Conservation (phyloP, 1,139 yeast genomes). For the Arxiozyma heterogenica region DNA sequence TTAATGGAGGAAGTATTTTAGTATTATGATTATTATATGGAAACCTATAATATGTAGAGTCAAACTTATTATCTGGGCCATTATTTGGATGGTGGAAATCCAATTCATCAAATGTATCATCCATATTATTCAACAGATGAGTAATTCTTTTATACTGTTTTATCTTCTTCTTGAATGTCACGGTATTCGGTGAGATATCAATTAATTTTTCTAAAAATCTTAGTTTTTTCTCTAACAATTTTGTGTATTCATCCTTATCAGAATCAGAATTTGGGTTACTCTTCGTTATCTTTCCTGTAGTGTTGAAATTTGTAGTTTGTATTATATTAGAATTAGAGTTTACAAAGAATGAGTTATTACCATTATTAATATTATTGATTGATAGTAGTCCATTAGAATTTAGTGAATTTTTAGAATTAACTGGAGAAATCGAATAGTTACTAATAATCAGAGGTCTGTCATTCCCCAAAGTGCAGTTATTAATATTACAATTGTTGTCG, state of each 20-base stretch:
- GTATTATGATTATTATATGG: background rate
- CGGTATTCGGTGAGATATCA: slow-evolving; percentile 25
- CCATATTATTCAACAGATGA: slow-evolving; percentile 26
- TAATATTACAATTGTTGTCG: background rate
- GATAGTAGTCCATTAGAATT: background rate
- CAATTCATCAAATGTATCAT: slow-evolving; percentile 9
- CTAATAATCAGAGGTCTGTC: background rate
- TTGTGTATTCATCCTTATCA: slow-evolving; percentile 43
- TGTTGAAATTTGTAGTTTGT: background rate
- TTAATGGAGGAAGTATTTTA: slow-evolving; percentile 3
- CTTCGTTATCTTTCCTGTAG: background rate
- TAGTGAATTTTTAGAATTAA: background rate
- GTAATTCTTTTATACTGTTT: slow-evolving; percentile 37
- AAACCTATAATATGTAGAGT: background rate
- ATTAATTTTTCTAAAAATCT: slow-evolving; percentile 39
- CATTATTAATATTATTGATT: background rate
- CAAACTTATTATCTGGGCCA: background rate
- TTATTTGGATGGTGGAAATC: background rate
- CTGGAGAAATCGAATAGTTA: background rate
- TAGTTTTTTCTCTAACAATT: slow-evolving; percentile 43
- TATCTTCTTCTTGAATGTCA: slow-evolving; percentile 26
- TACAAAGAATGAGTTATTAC: background rate
- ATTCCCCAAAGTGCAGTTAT: background rate
- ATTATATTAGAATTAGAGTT: background rate
- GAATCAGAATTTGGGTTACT: background rate